Evolutionary conservation across 805 yeast genomes (phyloP).

Genomic region (Candida succiphila): DNA sequence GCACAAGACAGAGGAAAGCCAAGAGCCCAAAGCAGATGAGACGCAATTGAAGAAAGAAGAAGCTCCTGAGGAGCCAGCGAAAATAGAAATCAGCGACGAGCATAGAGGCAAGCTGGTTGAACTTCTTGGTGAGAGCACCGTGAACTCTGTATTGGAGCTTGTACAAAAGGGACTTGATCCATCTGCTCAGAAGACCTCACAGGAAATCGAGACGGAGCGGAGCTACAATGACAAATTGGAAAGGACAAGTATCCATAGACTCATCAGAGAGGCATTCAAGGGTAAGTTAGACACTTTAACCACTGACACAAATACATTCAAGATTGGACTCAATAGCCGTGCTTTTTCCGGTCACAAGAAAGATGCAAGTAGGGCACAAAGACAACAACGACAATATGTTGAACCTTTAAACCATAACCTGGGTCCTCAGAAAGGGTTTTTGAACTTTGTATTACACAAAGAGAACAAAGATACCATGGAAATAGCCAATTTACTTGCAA

Average conservation of each 20-base stretch:
- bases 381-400: slow-evolving; percentile 20
- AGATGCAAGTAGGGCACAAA: slow-evolving; percentile 25
- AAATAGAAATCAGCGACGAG: slow-evolving; percentile 29
- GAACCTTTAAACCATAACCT: slow-evolving; percentile 56
- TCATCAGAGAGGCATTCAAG: slow-evolving; percentile 64
- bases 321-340: slow-evolving; percentile 44
- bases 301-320: slow-evolving; percentile 53
- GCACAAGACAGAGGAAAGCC: slow-evolving; percentile 24
- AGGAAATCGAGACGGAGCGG: slow-evolving; percentile 46
- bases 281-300: slow-evolving; percentile 76
- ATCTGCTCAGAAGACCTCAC: slow-evolving; percentile 4
- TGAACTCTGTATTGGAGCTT: slow-evolving; percentile 41
- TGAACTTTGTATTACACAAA: slow-evolving; percentile 77
- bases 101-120: slow-evolving; percentile 37
- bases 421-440: slow-evolving; percentile 58
- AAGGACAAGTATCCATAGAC: slow-evolving; percentile 74
- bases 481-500: slow-evolving; percentile 66
- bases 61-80: slow-evolving; percentile 10
- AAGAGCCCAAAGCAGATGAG: slow-evolving; percentile 28
- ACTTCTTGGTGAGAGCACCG: slow-evolving; percentile 50
- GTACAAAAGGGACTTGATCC: slow-evolving; percentile 45
- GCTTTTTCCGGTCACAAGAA: slow-evolving; percentile 1
- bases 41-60: slow-evolving; percentile 32
- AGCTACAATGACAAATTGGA: slow-evolving; percentile 54
- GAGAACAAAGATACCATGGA: slow-evolving; percentile 98